A percentile compares a stretch with the other conserved stretches of the same genome.
Conservation (phyloP, 129 eudicot genomes). For the Artemisia argyi region DNA sequence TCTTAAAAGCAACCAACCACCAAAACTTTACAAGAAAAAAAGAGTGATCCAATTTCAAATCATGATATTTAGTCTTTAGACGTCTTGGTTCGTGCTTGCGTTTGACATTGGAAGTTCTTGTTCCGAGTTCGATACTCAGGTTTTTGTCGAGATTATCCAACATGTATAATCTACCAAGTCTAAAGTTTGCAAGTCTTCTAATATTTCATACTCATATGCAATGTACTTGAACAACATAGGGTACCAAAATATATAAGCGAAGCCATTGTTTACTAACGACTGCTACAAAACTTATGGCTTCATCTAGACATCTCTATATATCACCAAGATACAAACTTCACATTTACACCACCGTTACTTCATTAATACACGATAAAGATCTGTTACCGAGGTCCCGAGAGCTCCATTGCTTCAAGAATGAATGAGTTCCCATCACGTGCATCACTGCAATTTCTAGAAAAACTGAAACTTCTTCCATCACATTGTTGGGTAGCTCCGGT, state of each 20-base stretch:
- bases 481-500: constrained; percentile 34
- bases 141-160: too few species aligned
- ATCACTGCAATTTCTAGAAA: constrained; percentile 49
- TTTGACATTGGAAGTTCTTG: too few species aligned
- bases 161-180: too few species aligned
- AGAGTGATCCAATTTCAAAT: too few species aligned
- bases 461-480: constrained; percentile 47
- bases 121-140: too few species aligned
- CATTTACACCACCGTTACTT: constrained; percentile 20
- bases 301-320: constrained; percentile 25
- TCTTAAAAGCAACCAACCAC: too few species aligned
- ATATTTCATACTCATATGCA: constrained; percentile 14
- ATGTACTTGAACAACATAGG: constrained; percentile 18
- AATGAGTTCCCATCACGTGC: constrained; percentile 64
- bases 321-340: constrained; percentile 18
- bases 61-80: too few species aligned
- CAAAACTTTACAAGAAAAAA: too few species aligned
- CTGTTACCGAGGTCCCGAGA: constrained; percentile 77
- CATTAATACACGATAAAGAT: background rate
- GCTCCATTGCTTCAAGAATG: constrained; percentile 77
- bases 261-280: constrained; percentile 10
- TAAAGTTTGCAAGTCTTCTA: background rate
- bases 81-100: too few species aligned
- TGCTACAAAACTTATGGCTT: constrained; percentile 26
- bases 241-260: constrained; percentile 13